phyloP scores from a whole-genome alignment of 2,329 filamentous ascomycete genomes.

The Lizonia empirigonia region DNA sequence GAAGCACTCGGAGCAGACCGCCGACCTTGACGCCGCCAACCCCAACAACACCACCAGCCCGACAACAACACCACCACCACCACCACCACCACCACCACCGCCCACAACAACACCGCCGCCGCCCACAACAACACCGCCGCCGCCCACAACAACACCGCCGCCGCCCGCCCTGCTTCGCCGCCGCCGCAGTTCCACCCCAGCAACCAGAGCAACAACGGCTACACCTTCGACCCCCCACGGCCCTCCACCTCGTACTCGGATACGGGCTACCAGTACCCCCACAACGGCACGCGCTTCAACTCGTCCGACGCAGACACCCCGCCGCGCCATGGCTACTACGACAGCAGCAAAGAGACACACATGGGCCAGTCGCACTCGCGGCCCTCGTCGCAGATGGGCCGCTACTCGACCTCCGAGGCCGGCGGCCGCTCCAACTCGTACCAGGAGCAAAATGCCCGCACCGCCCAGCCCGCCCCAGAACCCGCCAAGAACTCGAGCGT shows the following conservation, averaged over 20 bases:
- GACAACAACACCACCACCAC: no score
- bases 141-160: constrained; percentile 55
- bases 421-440: constrained; percentile 47
- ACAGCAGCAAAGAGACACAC: constrained; percentile 41
- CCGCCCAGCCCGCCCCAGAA: constrained; percentile 44
- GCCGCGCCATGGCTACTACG: constrained; percentile 44
- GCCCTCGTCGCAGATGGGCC: constrained; percentile 58
- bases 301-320: constrained; percentile 56
- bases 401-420: constrained; percentile 54
- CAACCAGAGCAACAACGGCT: constrained; percentile 35
- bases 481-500: constrained; percentile 66
- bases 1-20: constrained; percentile 44
- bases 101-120: no score
- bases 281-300: constrained; percentile 49
- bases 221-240: constrained; percentile 53
- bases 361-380: constrained; percentile 48
- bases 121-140: no score
- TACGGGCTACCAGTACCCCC: constrained; percentile 52
- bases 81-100: no score
- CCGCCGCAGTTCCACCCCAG: constrained; percentile 34
- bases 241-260: constrained; percentile 62
- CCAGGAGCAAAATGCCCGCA: constrained; percentile 56
- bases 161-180: constrained; percentile 26
- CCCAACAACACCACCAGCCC: no score
- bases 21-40: constrained; percentile 55